phyloP scores from a whole-genome alignment of 192 early-diverging fungal genomes.

The Chytriomyces confervae region DNA sequence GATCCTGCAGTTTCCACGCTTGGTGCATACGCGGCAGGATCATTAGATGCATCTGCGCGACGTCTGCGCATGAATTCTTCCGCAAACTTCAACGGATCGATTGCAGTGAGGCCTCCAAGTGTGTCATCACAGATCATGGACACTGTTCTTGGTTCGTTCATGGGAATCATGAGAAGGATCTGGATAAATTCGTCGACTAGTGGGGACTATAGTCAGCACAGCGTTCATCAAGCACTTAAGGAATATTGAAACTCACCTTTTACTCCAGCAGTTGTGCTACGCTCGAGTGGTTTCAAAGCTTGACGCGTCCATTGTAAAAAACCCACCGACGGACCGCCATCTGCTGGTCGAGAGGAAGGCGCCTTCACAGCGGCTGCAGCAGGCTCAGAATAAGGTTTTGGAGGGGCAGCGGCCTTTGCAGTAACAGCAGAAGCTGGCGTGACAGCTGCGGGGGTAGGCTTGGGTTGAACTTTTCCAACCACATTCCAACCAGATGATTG shows the following conservation, averaged over 20 bases:
- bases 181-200: slow-evolving; percentile 61
- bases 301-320: slow-evolving; percentile 54
- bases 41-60: slow-evolving; percentile 44
- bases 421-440: slow-evolving; percentile 19
- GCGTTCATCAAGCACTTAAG: not conserved
- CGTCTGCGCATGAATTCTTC: slow-evolving; percentile 55
- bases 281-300: slow-evolving; percentile 45
- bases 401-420: slow-evolving; percentile 16
- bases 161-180: slow-evolving; percentile 53
- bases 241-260: slow-evolving; percentile 36
- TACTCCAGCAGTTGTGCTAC: slow-evolving; percentile 47
- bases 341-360: slow-evolving; percentile 11
- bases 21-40: not conserved
- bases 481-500: slow-evolving; percentile 50
- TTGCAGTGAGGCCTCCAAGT: slow-evolving; percentile 59
- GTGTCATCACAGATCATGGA: slow-evolving; percentile 60
- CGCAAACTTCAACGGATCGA: slow-evolving; percentile 63
- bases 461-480: slow-evolving; percentile 50
- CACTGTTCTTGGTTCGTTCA: slow-evolving; percentile 49
- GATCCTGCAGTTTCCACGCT: not conserved
- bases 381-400: not conserved
- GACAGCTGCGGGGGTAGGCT: slow-evolving; percentile 19
- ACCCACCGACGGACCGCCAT: slow-evolving; percentile 21
- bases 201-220: not conserved
- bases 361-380: slow-evolving; percentile 12